Evolutionary conservation across 257 asterid genomes (phyloP), one percentile per base, ranked within the genome.

Genomic region (Apocynum venetum): DNA sequence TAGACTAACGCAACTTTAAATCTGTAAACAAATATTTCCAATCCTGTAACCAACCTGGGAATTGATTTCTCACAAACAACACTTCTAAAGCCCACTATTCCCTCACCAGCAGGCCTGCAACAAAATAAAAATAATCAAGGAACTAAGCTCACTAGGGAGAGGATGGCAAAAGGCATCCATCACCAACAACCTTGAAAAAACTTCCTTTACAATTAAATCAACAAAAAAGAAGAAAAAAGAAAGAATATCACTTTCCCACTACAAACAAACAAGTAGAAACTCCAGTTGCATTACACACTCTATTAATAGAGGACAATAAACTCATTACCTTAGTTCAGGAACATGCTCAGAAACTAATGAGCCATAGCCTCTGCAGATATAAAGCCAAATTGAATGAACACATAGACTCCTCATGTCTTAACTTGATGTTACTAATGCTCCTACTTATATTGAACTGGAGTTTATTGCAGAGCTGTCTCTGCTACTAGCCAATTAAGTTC

Each of bases 1-100:
- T 66, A 3, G 20, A 6, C 20, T 66, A 41, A 2, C 2, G 8
- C 15, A 66, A 52, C 4, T 12, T 13, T 52, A 52, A 52, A 35
- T 14, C 46, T 66, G 72, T 41, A 40, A 38, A 6, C 10, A 40
- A 66, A 66, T 66, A 66, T 66, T 7, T 65, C 11, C 11, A 66
- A 66, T 66, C 72, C 51, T 10, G 55, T n/a, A 71, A n/a, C 55
- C 74, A 71, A 44, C 74, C 31, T 71, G 41, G 19, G 47, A 71
- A 71, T 47, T 71, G 57, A 71, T 48, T 46, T 47, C 57, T 13
- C n/a, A 71, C 3, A 46, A 70, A 57, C 53, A 46, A 12, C 53
- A 49, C 51, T 68, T 15, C 51, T 14, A 41, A 68, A 68, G 52
- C 73, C 12, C 53, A 17, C 36, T 19, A 44, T 48, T 41, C 38